A percentile compares a stretch with the other conserved stretches of the same genome.
Conservation (phyloP, 805 yeast species). For the Cyberlindnera petersonii region DNA sequence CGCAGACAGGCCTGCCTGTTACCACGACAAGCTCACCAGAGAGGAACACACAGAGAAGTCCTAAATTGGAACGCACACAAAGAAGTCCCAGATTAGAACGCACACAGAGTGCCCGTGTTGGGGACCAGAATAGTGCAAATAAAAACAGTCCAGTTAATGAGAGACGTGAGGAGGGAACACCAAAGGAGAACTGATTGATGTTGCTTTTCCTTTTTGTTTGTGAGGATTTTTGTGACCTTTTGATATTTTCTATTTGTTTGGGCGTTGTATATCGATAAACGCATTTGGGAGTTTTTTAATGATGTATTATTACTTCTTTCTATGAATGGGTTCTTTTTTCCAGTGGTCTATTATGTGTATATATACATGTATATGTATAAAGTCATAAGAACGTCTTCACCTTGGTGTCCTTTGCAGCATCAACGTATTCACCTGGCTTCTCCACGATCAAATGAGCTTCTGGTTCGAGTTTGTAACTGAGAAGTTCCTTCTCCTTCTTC, state of each 20-base stretch:
- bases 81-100: slow-evolving; percentile 13
- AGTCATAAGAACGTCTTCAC: slow-evolving; percentile 34
- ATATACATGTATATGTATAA: not conserved
- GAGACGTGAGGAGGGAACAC: slow-evolving; percentile 9
- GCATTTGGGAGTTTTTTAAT: too few species aligned
- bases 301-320: too few species aligned
- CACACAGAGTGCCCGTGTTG: slow-evolving; percentile 2
- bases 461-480: slow-evolving; percentile 30
- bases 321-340: too few species aligned
- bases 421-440: slow-evolving; percentile 37
- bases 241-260: not conserved
- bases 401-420: slow-evolving; percentile 35
- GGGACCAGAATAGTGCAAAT: not conserved
- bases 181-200: slow-evolving; percentile 1
- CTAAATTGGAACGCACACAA: slow-evolving; percentile 7
- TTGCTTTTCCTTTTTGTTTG: too few species aligned
- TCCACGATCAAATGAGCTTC: slow-evolving; percentile 36
- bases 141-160: slow-evolving; percentile 16
- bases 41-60: slow-evolving; percentile 5
- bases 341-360: too few species aligned
- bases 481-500: slow-evolving; percentile 27
- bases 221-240: not conserved
- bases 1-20: slow-evolving; percentile 13
- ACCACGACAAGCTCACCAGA: slow-evolving; percentile 13
- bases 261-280: too few species aligned